Conservation (phyloP, 208 protist genomes). For the Leishmania lainsoni region DNA sequence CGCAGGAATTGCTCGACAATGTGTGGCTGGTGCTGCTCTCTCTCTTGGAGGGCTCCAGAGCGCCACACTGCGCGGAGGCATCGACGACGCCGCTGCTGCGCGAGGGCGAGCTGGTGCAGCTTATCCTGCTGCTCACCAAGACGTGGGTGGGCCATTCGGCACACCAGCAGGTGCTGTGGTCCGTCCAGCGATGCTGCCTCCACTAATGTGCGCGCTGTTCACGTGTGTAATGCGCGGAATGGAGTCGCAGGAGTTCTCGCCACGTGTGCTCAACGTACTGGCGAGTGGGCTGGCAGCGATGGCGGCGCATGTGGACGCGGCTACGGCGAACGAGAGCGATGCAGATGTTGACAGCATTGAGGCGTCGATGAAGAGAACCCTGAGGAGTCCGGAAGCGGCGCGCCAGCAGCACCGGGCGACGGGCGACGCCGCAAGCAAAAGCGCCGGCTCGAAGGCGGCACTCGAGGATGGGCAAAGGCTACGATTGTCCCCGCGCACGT, state of each 20-base stretch:
- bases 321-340: constrained; percentile 29
- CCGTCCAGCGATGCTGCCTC: constrained; percentile 51
- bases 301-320: constrained; percentile 33
- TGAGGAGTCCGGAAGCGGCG: not conserved
- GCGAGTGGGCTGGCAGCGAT: constrained; percentile 30
- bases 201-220: constrained; percentile 51
- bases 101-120: constrained; percentile 21
- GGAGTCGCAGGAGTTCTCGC: constrained; percentile 29
- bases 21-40: constrained; percentile 34
- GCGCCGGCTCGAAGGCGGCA: not conserved
- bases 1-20: constrained; percentile 27
- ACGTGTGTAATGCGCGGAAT: constrained; percentile 54
- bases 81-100: constrained; percentile 5
- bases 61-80: not conserved
- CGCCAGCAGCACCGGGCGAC: not conserved
- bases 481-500: constrained; percentile 10
- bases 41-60: constrained; percentile 7
- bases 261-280: constrained; percentile 64
- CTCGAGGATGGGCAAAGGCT: not conserved
- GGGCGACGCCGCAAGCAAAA: not conserved
- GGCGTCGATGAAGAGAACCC: not conserved
- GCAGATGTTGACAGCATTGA: constrained; percentile 9
- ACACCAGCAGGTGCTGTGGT: constrained; percentile 54
- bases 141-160: constrained; percentile 18
- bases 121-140: constrained; percentile 27